These are phyloP conservation scores for Naganishia vaughanmartiniae DNA, from an alignment of 768 basidiomycete species.

Conservation along the genomic window DNA sequence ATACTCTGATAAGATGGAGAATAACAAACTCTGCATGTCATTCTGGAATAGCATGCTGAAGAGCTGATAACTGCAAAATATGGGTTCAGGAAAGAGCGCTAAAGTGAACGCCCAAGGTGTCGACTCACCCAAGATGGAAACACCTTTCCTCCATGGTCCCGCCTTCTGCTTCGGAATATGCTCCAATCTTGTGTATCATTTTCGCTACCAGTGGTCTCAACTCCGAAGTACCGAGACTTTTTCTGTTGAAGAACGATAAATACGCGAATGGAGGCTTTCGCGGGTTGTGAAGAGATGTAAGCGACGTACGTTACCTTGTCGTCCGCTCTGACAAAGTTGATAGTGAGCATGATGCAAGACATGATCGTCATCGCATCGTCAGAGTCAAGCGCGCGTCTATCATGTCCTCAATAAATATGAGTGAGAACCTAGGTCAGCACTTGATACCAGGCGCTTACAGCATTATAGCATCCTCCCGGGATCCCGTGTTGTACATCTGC, in stretches of 20 bases:
- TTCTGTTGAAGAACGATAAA: conserved; percentile 19
- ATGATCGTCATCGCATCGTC: conserved; percentile 64
- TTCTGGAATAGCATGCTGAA: conserved; percentile 19
- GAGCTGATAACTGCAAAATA: conserved; percentile 23
- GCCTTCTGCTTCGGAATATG: conserved; percentile 65
- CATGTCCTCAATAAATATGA: neutral
- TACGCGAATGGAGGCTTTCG: neutral
- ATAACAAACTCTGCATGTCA: conserved; percentile 9
- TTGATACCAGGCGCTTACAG: conserved; percentile 58
- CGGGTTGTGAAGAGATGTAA: conserved; percentile 36
- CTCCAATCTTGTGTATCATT: conserved; percentile 70
- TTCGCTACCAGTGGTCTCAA: conserved; percentile 62
- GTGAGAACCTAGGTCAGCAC: conserved; percentile 51
- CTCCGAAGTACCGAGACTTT: conserved; percentile 27
- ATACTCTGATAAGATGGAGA: conserved; percentile 56
- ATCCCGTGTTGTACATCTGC: conserved; percentile 67
- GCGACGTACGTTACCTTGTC: conserved; percentile 58
- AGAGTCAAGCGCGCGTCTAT: conserved; percentile 60
- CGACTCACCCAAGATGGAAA: conserved; percentile 31
- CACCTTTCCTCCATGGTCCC: conserved; percentile 28
- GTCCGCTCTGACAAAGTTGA: conserved; percentile 68
- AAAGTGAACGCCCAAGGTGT: neutral
- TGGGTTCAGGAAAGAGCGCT: neutral
- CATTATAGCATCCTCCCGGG: conserved; percentile 58
- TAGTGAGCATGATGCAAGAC: conserved; percentile 66